phyloP scores from a whole-genome alignment of 306 rosid species.

The Cicer cuneatum region DNA sequence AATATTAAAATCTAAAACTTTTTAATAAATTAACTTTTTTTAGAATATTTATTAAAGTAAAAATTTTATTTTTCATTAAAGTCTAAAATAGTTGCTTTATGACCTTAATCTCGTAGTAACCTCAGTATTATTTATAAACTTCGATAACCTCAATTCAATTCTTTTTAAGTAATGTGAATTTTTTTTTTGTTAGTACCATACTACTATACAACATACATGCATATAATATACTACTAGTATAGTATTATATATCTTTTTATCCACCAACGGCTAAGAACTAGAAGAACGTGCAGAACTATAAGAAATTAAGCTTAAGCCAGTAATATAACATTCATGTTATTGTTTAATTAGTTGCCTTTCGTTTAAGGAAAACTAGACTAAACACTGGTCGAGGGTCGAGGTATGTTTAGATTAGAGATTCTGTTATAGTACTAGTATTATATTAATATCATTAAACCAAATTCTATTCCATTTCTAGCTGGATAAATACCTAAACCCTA shows the following conservation, averaged over 20 bases:
- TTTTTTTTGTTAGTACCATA: too few relatives aligned
- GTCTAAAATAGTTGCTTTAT: too few relatives aligned
- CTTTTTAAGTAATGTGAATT: too few relatives aligned
- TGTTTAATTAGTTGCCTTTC: slow-evolving; percentile 48
- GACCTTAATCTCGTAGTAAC: too few relatives aligned
- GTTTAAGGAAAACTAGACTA: slow-evolving; percentile 51
- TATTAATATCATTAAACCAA: slow-evolving; percentile 13
- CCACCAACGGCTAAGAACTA: slow-evolving; percentile 21
- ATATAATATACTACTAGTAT: too few relatives aligned
- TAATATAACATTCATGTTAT: slow-evolving; percentile 33
- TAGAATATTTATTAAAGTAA: too few relatives aligned
- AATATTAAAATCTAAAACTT: too few relatives aligned
- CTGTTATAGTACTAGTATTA: not conserved
- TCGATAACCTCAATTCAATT: too few relatives aligned
- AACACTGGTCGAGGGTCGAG: slow-evolving; percentile 39
- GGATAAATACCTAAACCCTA: slow-evolving; percentile 45
- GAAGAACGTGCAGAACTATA: slow-evolving; percentile 43
- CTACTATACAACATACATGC: not conserved
- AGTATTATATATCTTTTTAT: slow-evolving; percentile 29
- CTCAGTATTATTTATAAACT: too few relatives aligned
- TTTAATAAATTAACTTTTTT: too few relatives aligned
- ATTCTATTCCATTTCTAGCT: slow-evolving; percentile 39
- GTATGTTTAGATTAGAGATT: not conserved
- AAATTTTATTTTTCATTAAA: too few relatives aligned
- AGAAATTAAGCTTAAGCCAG: not conserved